Evolutionary conservation across 1,139 yeast genomes (phyloP).

Genomic region (Protomyces macrosporus): DNA sequence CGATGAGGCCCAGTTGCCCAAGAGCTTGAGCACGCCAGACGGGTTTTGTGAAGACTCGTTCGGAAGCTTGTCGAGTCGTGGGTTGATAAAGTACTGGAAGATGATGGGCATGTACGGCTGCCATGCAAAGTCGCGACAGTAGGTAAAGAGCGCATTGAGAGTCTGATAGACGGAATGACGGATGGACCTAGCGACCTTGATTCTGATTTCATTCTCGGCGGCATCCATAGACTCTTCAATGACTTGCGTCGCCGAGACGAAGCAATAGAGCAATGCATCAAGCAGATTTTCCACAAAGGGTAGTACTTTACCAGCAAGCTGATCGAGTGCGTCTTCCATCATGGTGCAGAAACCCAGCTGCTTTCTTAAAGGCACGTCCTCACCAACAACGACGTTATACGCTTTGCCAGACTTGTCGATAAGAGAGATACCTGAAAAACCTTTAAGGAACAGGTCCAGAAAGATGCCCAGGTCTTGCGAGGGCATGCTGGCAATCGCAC

Average conservation of each 20-base stretch:
- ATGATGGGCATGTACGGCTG: slow-evolving; percentile 48
- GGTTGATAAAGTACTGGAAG: slow-evolving; percentile 52
- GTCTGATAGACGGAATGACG: slow-evolving; percentile 39
- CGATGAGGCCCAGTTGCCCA: slow-evolving; percentile 57
- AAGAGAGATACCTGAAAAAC: slow-evolving; percentile 44
- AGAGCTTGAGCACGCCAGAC: slow-evolving; percentile 67
- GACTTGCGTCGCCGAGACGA: slow-evolving; percentile 47
- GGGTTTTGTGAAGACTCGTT: slow-evolving; percentile 76
- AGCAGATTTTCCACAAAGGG: slow-evolving; percentile 51
- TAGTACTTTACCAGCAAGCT: slow-evolving; percentile 57
- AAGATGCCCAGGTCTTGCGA: slow-evolving; percentile 55
- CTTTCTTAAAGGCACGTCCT: slow-evolving; percentile 43
- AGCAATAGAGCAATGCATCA: slow-evolving; percentile 56
- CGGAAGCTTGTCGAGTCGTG: slow-evolving; percentile 63
- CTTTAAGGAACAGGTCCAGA: slow-evolving; percentile 56
- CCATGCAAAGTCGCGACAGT: slow-evolving; percentile 50
- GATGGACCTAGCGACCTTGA: slow-evolving; percentile 35
- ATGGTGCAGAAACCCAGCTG: slow-evolving; percentile 69
- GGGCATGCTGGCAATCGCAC: slow-evolving; percentile 60
- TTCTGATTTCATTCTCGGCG: slow-evolving; percentile 12
- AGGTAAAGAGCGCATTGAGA: slow-evolving; percentile 36
- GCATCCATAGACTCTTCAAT: slow-evolving; percentile 5
- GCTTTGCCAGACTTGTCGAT: slow-evolving; percentile 36
- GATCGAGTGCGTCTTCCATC: slow-evolving; percentile 56
- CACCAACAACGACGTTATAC: background rate